Conservation (phyloP, 768 basidiomycete genomes). For the Russula abietina region DNA sequence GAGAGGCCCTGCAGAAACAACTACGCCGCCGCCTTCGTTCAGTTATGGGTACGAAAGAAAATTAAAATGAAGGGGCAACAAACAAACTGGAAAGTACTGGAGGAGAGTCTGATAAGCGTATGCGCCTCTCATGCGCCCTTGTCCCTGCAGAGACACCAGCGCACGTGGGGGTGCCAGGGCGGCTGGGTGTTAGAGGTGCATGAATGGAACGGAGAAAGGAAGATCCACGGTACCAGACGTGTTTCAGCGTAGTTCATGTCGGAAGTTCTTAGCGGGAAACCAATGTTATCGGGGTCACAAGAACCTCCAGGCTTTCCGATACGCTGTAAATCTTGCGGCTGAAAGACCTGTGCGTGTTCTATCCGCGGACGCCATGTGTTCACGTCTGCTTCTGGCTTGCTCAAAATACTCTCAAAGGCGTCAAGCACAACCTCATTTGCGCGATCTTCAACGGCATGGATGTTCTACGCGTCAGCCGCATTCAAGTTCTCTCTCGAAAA, state of each 20-base stretch:
- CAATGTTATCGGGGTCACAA: not conserved
- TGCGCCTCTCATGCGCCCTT: slow-evolving; percentile 78
- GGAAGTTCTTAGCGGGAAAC: slow-evolving; percentile 49
- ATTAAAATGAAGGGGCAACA: not conserved
- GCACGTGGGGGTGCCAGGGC: too few species aligned
- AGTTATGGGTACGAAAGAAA: not conserved
- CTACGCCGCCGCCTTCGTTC: not conserved
- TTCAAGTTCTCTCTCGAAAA: not conserved
- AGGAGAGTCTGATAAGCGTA: slow-evolving; percentile 85
- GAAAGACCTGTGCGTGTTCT: slow-evolving; percentile 91
- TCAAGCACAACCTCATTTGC: slow-evolving; percentile 81
- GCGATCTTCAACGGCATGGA: slow-evolving; percentile 84
- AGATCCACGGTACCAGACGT: slow-evolving; percentile 48
- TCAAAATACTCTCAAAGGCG: slow-evolving; percentile 63
- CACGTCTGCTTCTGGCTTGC: slow-evolving; percentile 31
- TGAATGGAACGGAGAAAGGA: not conserved
- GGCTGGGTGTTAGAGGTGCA: not conserved
- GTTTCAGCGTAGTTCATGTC: slow-evolving; percentile 91
- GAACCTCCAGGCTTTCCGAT: slow-evolving; percentile 67
- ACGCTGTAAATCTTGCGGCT: slow-evolving; percentile 58
- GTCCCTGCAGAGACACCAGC: slow-evolving; percentile 47
- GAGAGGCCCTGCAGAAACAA: slow-evolving; percentile 39
- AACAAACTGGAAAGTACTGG: slow-evolving; percentile 45
- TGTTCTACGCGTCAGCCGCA: slow-evolving; percentile 56
- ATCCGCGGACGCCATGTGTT: slow-evolving; percentile 65